These are phyloP conservation scores for Diutina sp. DNA, from an alignment of 1,139 yeast species.

Conservation along the genomic window DNA sequence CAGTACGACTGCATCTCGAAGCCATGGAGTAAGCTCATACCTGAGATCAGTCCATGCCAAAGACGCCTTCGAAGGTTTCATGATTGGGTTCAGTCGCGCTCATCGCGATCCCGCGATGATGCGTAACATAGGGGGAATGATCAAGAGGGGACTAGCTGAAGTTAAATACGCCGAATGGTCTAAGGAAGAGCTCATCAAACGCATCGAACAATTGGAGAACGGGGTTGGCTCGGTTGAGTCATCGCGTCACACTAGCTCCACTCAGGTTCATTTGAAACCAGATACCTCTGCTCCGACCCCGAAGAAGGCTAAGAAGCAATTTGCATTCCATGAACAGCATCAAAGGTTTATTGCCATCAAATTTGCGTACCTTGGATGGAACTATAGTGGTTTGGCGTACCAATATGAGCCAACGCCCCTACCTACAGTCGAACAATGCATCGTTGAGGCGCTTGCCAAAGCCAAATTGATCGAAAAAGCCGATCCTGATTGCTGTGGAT, in stretches of 20 bases:
- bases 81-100: neutral
- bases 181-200: constrained; percentile 35
- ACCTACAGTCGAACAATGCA: constrained; percentile 77
- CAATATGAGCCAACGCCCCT: constrained; percentile 67
- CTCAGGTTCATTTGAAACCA: neutral
- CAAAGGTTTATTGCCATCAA: constrained; percentile 64
- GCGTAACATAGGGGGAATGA: neutral
- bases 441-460: constrained; percentile 56
- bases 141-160: neutral
- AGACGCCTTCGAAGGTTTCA: constrained; percentile 11
- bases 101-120: neutral
- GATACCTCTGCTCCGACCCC: neutral
- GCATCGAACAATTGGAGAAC: constrained; percentile 36
- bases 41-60: constrained; percentile 26
- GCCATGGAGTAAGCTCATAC: constrained; percentile 29
- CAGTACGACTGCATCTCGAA: constrained; percentile 51
- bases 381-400: constrained; percentile 78
- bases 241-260: neutral
- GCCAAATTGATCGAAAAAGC: constrained; percentile 54
- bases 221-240: neutral
- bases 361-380: constrained; percentile 89
- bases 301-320: constrained; percentile 23
- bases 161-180: constrained; percentile 33
- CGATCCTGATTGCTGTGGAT: constrained; percentile 50
- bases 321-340: constrained; percentile 59